Base-by-base conservation (phyloP, 345 rosid genomes). In the Diplotaxis tenuifolia region DNA sequence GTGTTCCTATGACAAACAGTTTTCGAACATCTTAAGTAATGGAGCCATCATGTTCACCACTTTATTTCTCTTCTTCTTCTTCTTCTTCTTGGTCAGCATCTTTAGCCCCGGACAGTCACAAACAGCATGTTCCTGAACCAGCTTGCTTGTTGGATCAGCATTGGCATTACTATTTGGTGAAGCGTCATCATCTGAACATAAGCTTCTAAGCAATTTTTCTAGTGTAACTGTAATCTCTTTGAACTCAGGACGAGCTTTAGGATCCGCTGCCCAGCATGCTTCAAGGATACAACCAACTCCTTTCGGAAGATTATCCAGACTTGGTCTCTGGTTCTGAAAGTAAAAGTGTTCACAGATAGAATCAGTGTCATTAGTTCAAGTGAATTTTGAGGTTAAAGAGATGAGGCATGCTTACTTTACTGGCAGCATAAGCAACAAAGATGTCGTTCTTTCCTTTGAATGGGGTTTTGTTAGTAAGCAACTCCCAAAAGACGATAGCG, bases 401-500 rank as follows among this genome's bases (percentile, higher is more conserved):
- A 36, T 28, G 47, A 45, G 23, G 60, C 59, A 10, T 49, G 52
- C 88, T 68, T 86, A 86, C 90, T 53, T 84, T 81, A 50, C 83
- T 68, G 18, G 84, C 81, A 60, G 89, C 93, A 71, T 85, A 90
- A 53, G 93, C 91, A 1, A 80, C 84, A 10, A 71, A 54, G 4
- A 88, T 49, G 60, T 73, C 77, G 55, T 69, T 67, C 57, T 80
- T 78, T 58, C 93, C 96, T 49, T 86, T 80, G 76, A 84, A 90
- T 47, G 93, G 96, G 59, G 78, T 67, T 82, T 79, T 78, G 74
- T 88, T 90, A 7, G 89, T 84, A 34, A 88, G 85, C 75, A 90
- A 21, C 81, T 90, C 96, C 96, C 96, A 90, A 52, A 88, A 75
- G 31, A 90, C 87, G 19, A 90, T 83, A 20, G 93, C 70, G 67